phyloP scores from a whole-genome alignment of 2,329 filamentous ascomycete genomes.

The Dactylella cylindrospora region DNA sequence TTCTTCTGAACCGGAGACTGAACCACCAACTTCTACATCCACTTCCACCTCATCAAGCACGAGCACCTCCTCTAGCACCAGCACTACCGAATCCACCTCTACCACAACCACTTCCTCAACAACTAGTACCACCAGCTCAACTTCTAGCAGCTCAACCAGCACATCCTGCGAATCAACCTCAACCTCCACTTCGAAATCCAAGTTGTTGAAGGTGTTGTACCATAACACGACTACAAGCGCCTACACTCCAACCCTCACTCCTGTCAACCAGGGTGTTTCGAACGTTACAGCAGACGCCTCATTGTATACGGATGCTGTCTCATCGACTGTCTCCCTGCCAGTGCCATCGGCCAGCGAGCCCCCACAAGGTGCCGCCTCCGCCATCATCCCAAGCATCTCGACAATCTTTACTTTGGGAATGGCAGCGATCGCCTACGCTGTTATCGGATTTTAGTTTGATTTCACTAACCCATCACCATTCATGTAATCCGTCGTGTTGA shows the following conservation, averaged over 20 bases:
- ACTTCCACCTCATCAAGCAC: conserved; percentile 13
- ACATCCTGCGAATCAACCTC: conserved; percentile 13
- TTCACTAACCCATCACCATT: conserved; percentile 11
- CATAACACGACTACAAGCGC: conserved; percentile 19
- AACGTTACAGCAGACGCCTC: conserved; percentile 39
- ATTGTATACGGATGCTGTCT: conserved; percentile 22
- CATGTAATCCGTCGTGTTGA: conserved; percentile 1
- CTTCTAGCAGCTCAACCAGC: conserved; percentile 9
- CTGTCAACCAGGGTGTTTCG: conserved; percentile 37
- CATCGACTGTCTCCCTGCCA: conserved; percentile 11
- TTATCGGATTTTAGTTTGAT: conserved; percentile 33
- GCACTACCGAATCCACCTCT: conserved; percentile 7
- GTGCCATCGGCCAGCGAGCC: conserved; percentile 12
- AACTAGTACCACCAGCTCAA: not conserved
- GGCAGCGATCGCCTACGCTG: conserved; percentile 25
- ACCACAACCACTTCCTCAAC: conserved; percentile 14
- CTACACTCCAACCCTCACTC: conserved; percentile 39
- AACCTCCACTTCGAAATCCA: not conserved
- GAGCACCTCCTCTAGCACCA: conserved; percentile 12
- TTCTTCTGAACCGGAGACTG: conserved; percentile 8
- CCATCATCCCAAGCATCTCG: conserved; percentile 25
- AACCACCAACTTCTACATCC: conserved; percentile 2
- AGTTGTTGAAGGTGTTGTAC: not conserved
- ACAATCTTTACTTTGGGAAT: conserved; percentile 29
- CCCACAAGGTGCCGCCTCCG: conserved; percentile 17